These are phyloP conservation scores for Solanum hybrid DNA, from an alignment of 305 asterid genomes.

Conservation along the genomic window DNA sequence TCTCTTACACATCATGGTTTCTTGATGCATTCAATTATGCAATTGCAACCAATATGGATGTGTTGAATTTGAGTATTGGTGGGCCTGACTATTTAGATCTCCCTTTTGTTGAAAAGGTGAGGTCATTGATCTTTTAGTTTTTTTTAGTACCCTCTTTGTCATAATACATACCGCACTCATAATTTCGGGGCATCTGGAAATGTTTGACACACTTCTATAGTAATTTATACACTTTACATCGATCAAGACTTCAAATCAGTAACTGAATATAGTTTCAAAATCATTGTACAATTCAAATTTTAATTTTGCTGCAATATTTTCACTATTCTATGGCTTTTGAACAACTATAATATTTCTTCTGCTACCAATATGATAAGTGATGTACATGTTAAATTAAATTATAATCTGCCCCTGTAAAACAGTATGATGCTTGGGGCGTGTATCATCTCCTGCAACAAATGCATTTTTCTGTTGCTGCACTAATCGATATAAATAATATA, in stretches of 20 bases:
- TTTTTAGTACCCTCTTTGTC: not conserved
- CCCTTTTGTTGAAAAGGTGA: conserved; percentile 93
- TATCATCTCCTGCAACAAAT: not conserved
- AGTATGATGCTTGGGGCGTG: not conserved
- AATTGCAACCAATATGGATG: conserved; percentile 91
- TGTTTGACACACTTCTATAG: not conserved
- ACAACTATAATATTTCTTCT: not conserved
- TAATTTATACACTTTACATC: not conserved
- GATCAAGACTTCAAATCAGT: not conserved
- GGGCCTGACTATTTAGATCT: conserved; percentile 97
- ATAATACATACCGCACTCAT: not conserved
- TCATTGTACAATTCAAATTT: not conserved
- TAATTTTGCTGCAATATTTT: not conserved
- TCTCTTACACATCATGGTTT: conserved; percentile 97
- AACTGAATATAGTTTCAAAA: not conserved
- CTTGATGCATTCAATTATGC: conserved; percentile 99
- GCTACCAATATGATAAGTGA: not conserved
- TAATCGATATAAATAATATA: not conserved
- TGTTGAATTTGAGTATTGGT: conserved; percentile 96
- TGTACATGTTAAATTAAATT: not conserved
- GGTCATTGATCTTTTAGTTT: not conserved
- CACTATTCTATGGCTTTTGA: not conserved
- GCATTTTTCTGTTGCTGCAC: not conserved
- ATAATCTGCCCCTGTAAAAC: not conserved
- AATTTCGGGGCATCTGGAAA: not conserved